Base-by-base conservation (phyloP, 768 basidiomycete genomes). In the Crepidotus variabilis region DNA sequence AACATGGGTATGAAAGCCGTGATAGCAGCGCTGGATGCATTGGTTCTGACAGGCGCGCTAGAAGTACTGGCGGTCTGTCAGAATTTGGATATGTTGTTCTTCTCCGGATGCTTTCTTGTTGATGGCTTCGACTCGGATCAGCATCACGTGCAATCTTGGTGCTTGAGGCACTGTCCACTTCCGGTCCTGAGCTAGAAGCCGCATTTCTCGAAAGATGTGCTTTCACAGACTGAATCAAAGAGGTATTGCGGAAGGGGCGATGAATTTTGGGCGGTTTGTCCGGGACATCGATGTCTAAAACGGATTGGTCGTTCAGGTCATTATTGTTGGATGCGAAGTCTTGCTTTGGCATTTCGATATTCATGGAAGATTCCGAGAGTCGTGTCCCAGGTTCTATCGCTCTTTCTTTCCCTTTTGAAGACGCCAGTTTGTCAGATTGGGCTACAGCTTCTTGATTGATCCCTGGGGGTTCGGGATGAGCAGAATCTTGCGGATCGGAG, bases 351-450 rank as follows among this genome's bases (percentile, higher is more conserved):
- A 3, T 28, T 28, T 28, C 4, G 28, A 28, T 28, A 8, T 28
- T 28, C 28, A 4, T 28, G 4, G 28, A 32, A 4, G 34, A 8
- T 48, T 55, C 45, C 24, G 24, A 47, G 6, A 6, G 54, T 28
- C n/a, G 16, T 18, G 0, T 13, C 4, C 7, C 5, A 2, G 28
- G 28, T 18, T 16, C 21, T 28, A 35, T 10, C 16, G 43, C 34
- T 39, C 35, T 22, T 34, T 50, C 54, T n/a, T 55, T 55, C 32
- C 54, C 54, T 47, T 55, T 55, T 0, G n/a, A n/a, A n/a, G 43
- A 46, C 16, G 3, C 35, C 35, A 7, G 13, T 36, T 24, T 48
- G 32, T 47, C 11, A 22, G 24, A 8, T 11, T 16, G 54, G 20
- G 48, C 3, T 28, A 28, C 8, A 50, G 16, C 47, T 14, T 23